Conservation (phyloP, 2,329 filamentous ascomycete genomes). For the Aspergillus fijiensis region DNA sequence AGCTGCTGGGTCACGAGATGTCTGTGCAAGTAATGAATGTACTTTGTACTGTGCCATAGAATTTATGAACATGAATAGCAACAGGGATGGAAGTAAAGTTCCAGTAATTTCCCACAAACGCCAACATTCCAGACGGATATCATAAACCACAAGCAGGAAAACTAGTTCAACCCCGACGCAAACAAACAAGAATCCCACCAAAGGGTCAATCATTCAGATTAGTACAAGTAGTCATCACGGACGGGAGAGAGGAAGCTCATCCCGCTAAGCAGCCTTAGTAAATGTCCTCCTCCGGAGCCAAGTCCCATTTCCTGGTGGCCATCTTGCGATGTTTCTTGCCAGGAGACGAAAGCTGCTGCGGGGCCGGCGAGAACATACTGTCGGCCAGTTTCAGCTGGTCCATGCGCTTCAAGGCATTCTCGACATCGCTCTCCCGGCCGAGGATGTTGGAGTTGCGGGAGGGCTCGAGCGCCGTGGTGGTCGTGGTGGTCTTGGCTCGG, state of each 20-base stretch:
- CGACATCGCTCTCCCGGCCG: conserved; percentile 41
- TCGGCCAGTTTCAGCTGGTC: conserved; percentile 41
- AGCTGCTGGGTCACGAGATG: neutral
- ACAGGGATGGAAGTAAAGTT: neutral
- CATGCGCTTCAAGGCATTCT: conserved; percentile 40
- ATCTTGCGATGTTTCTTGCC: conserved; percentile 46
- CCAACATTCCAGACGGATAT: neutral
- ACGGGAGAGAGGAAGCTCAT: no score
- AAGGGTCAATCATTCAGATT: neutral
- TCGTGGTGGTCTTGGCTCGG: conserved; percentile 24
- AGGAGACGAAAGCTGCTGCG: conserved; percentile 27
- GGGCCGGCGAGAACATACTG: conserved; percentile 30
- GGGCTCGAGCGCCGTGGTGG: conserved; percentile 23
- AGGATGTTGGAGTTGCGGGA: conserved; percentile 31
- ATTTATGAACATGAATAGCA: no score
- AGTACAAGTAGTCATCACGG: no score
- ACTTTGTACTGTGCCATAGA: neutral
- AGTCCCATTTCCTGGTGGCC: conserved; percentile 49
- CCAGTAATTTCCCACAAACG: neutral
- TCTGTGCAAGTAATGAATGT: neutral
- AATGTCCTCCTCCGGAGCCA: conserved; percentile 44
- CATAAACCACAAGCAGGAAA: neutral
- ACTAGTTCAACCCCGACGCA: neutral
- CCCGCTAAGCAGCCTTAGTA: conserved; percentile 6
- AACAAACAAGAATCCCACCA: neutral